Base-by-base conservation (phyloP, 2,329 filamentous ascomycete genomes). In the Pyricularia sp. region DNA sequence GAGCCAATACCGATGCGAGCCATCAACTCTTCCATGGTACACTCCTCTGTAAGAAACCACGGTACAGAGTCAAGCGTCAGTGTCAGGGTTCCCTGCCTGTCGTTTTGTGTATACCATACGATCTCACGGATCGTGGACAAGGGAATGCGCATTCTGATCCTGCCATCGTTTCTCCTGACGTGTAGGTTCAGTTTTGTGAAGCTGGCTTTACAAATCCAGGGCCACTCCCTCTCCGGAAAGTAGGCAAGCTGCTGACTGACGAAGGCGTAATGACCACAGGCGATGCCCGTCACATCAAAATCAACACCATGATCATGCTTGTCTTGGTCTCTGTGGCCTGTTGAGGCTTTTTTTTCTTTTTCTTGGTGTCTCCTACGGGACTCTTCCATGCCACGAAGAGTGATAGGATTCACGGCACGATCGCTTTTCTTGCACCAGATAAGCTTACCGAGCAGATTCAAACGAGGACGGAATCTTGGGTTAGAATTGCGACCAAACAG, bases 31-130 rank as follows among this genome's bases (percentile, higher is more conserved):
- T 35, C 13, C 60, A 53, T 4, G 30, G 31, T 3, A 3, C 7
- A 59, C 59, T 31, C 62, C 65, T 62, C 44, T 35, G 44, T 66
- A 22, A 70, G 68, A 64, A 82, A 84, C 63, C 84, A 80, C 1
- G 82, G 77, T 33, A 81, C 78, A 24, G 70, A 75, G 9, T 57
- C 66, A 1, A 88, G 77, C 0, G 83, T 81, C 2, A 87, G 68
- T 0, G 79, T 81, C 19, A 85, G 70, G 0, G 76, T 73, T 66
- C 73, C 65, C 67, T 70, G 40, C 35, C 72, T 71, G 26, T 59
- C 28, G 10, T 31, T 19, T 1, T 28, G 22, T 22, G 53, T 12
- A 28, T 28, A 30, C 72, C 76, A 69, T 2, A 83, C 72, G 9
- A 81, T 69, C 62, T 82, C 78, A 31, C 80, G 67, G 35, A 84